Conservation (phyloP, 805 yeast genomes). For the Spencermartinsiella europaea region DNA sequence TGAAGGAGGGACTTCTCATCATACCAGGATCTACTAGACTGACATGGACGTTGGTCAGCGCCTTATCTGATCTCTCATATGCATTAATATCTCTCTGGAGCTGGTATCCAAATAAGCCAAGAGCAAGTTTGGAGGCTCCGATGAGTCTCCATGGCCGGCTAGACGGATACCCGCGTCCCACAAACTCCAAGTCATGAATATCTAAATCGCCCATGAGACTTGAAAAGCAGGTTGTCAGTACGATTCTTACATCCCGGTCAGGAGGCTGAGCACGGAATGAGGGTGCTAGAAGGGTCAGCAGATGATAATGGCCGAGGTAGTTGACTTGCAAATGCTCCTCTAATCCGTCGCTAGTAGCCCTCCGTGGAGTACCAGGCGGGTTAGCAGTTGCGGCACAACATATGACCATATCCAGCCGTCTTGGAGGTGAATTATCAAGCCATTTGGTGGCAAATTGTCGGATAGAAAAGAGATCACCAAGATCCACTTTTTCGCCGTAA, state of each 20-base stretch:
- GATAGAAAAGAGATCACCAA: conserved; percentile 64
- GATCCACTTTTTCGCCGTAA: conserved; percentile 87
- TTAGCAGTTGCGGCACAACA: conserved; percentile 81
- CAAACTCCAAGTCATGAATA: conserved; percentile 59
- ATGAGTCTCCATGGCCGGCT: conserved; percentile 67
- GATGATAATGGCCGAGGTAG: conserved; percentile 74
- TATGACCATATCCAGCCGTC: conserved; percentile 84
- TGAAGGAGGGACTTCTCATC: conserved; percentile 81
- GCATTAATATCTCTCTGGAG: conserved; percentile 59
- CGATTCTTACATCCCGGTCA: conserved; percentile 84
- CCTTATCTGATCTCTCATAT: conserved; percentile 60
- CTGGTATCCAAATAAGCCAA: conserved; percentile 72
- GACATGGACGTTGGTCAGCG: conserved; percentile 63
- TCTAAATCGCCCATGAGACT: conserved; percentile 70
- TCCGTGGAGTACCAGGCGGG: conserved; percentile 65
- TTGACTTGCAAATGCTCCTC: conserved; percentile 83
- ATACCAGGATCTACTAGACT: conserved; percentile 86
- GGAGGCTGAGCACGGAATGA: conserved; percentile 85
- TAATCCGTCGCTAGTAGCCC: conserved; percentile 70
- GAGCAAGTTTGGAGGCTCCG: conserved; percentile 75
- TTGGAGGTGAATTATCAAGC: conserved; percentile 86
- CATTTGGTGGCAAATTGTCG: conserved; percentile 90
- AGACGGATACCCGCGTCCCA: conserved; percentile 50
- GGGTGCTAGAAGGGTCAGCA: conserved; percentile 76
- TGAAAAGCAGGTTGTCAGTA: conserved; percentile 72